Percentiles rank a stretch among this genome's conserved stretches.
These are phyloP conservation scores for Euphorbia peplus DNA, from an alignment of 345 rosid species.

Conservation along the genomic window DNA sequence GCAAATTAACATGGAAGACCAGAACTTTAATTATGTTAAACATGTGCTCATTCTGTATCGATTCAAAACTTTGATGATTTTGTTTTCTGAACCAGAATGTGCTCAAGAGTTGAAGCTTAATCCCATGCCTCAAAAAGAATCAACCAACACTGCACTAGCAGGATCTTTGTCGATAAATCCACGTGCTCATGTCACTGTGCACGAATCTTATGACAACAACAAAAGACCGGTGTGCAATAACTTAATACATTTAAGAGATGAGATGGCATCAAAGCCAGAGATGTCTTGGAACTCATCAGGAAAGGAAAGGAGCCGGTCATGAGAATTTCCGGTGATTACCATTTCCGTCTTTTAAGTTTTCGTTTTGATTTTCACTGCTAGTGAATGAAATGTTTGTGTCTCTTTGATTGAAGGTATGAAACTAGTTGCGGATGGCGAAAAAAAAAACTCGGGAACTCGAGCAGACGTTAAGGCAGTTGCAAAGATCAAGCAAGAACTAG, in stretches of 20 bases:
- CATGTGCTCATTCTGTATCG: neutral
- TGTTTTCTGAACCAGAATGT: slow-evolving; percentile 2
- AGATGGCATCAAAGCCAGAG: neutral
- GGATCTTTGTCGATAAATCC: neutral
- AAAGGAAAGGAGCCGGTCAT: neutral
- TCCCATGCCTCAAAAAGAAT: neutral
- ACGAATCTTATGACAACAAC: neutral
- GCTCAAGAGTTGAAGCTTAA: neutral
- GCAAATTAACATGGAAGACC: too few species aligned
- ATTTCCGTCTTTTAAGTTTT: neutral
- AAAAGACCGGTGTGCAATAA: neutral
- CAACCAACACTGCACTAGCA: neutral
- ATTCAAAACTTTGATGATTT: neutral
- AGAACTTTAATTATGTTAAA: too few species aligned
- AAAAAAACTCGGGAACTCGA: neutral
- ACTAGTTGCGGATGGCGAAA: neutral
- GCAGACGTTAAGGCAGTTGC: neutral
- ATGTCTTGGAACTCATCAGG: neutral
- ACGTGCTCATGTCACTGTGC: neutral
- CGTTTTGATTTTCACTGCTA: neutral
- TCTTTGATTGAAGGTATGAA: neutral
- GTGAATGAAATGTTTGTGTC: too few species aligned
- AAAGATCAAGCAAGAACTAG: neutral
- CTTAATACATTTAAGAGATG: neutral
- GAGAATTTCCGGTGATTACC: neutral